Evolutionary conservation across 305 asterid species (phyloP).

Genomic region (Fraxinus platypoda): DNA sequence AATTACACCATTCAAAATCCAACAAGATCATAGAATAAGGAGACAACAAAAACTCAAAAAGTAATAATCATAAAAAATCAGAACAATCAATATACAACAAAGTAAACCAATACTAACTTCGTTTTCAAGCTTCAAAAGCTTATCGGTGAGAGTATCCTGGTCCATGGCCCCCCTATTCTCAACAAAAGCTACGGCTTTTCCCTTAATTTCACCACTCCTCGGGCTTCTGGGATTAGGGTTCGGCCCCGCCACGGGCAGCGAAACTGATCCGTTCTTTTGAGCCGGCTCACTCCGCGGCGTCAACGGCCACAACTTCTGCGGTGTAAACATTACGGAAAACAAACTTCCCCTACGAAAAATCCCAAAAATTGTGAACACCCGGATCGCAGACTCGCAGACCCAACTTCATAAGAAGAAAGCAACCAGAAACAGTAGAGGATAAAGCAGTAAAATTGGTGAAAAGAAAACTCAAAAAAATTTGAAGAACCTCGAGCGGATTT

Average conservation of each 20-base stretch:
- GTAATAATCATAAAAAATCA: not conserved
- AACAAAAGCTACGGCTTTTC: constrained; percentile 43
- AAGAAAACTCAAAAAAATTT: constrained; percentile 32
- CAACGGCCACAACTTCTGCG: constrained; percentile 67
- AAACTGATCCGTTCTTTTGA: constrained; percentile 47
- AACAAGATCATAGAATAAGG: constrained; percentile 19
- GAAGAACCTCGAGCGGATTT: constrained; percentile 67
- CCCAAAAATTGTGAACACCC: constrained; percentile 14
- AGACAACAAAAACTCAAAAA: constrained; percentile 6
- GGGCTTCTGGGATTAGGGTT: constrained; percentile 43
- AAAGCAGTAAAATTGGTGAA: constrained; percentile 19
- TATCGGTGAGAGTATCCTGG: constrained; percentile 48
- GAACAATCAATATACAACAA: constrained; percentile 1
- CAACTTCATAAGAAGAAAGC: constrained; percentile 28
- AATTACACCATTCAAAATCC: not conserved
- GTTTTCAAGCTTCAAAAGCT: constrained; percentile 62
- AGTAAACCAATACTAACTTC: constrained; percentile 57
- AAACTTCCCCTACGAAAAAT: constrained; percentile 2
- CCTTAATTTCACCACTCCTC: constrained; percentile 47
- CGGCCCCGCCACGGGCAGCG: constrained; percentile 40
- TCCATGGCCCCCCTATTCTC: constrained; percentile 48
- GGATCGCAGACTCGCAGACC: constrained; percentile 48
- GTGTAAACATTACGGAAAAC: constrained; percentile 59
- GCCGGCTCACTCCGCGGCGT: constrained; percentile 63
- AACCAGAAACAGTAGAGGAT: not conserved